phyloP scores from a whole-genome alignment of 176 grass and related monocot species.

The Carex scoparia region DNA sequence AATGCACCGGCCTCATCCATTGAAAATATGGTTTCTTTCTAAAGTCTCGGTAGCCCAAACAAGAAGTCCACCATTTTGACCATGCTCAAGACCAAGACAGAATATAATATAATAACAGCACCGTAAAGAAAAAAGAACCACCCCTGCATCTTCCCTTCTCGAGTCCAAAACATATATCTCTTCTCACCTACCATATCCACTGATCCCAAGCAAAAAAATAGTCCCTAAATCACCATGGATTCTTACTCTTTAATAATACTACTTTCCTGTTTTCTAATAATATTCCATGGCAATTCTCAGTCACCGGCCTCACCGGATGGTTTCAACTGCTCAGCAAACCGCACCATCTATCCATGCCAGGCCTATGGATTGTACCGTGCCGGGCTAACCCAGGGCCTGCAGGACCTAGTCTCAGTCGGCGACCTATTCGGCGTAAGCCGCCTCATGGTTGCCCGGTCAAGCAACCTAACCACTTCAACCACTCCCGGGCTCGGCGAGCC shows the following conservation, averaged over 20 bases:
- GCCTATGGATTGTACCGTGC: slow-evolving; percentile 84
- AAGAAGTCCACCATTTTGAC: background rate
- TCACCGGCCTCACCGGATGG: slow-evolving; percentile 41
- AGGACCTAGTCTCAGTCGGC: slow-evolving; percentile 45
- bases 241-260: background rate
- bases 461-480: slow-evolving; percentile 51
- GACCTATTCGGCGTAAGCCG: slow-evolving; percentile 70
- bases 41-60: background rate
- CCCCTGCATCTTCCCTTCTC: background rate
- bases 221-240: slow-evolving; percentile 6
- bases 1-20: too few species aligned
- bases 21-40: background rate
- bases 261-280: slow-evolving; percentile 22
- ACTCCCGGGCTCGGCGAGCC: slow-evolving; percentile 36
- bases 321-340: slow-evolving; percentile 57
- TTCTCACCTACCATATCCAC: background rate
- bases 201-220: background rate
- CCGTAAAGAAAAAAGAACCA: background rate
- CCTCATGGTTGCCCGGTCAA: slow-evolving; percentile 66
- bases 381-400: slow-evolving; percentile 9
- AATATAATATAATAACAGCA: background rate
- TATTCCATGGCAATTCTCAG: slow-evolving; percentile 6
- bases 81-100: background rate
- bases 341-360: slow-evolving; percentile 59
- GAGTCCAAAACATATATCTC: background rate